Base-by-base conservation (phyloP, 2,329 filamentous ascomycete genomes). In the Dactylonectria estremocensis region DNA sequence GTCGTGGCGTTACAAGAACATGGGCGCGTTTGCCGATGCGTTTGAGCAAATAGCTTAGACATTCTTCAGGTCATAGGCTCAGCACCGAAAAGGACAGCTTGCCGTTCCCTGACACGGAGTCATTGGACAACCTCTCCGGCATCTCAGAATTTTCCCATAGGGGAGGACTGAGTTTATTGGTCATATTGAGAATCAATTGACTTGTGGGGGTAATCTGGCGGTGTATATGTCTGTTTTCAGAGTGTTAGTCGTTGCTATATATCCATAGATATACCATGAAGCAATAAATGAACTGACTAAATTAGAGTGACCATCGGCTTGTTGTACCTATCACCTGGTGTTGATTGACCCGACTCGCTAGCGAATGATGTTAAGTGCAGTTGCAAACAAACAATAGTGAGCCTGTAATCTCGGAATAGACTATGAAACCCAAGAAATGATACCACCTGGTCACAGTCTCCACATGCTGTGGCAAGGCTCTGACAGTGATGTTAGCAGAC, bases 1-100 rank as follows among this genome's bases (percentile, higher is more conserved):
- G 20, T 46, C 62, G 33, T 65, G 59, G 59, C 49, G 49, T 14
- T 55, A 62, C n/a, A 62, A 62, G 40, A 62, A 62, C 14, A 62
- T 62, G 59, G 59, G 59, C 5, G 59, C 59, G 2, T 62, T 62
- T 55, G 59, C 59, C 14, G 59, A 62, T 49, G 59, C 18, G 10
- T 54, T 62, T 49, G 59, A 62, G 5, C 58, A 54, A 40, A 35
- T 49, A 46, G 58, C 49, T 31, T 61, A 46, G 13, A 40, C 33
- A 40, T 14, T 11, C 37, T 14, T 16, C 37, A n/a, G 37, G 37
- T 40, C 37, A n/a, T 40, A 16, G 13, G 37, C 37, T 40, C 2
- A 40, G 37, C 37, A 40, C 37, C 13, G 37, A 40, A 40, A 40
- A 40, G 37, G 37, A 40, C 11, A 40, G 37, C 37, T 40, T 40